A percentile compares a stretch with the other conserved stretches of the same genome.
phyloP scores from a whole-genome alignment of 331 rosid species.

The Rosa hybrid region DNA sequence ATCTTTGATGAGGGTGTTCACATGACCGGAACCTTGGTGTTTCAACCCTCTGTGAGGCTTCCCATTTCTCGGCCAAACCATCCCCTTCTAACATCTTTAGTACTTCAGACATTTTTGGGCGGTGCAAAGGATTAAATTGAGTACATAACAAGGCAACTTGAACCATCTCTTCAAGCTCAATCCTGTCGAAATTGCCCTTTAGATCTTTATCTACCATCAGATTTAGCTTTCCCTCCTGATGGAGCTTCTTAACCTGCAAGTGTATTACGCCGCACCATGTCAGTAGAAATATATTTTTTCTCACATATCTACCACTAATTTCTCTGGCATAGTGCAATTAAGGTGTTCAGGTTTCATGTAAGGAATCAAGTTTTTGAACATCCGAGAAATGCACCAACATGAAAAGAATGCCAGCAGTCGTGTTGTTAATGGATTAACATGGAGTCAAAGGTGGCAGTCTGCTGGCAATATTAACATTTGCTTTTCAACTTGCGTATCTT shows the following conservation, averaged over 20 bases:
- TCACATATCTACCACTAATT: not conserved
- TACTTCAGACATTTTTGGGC: conserved; percentile 95
- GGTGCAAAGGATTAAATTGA: conserved; percentile 82
- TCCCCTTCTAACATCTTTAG: conserved; percentile 97
- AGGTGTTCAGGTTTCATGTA: not conserved
- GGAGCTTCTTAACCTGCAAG: conserved; percentile 89
- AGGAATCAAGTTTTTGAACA: not conserved
- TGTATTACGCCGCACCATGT: not conserved
- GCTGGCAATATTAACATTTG: not conserved
- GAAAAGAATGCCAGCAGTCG: not conserved
- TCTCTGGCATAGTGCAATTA: not conserved
- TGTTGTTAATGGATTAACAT: not conserved
- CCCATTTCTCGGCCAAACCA: conserved; percentile 98
- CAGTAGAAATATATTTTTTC: not conserved
- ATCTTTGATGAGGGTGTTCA: conserved; percentile 76
- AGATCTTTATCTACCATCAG: conserved; percentile 91
- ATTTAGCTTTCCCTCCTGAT: conserved; percentile 74
- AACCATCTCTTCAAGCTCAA: conserved; percentile 93
- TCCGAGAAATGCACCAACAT: not conserved
- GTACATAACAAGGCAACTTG: conserved; percentile 91
- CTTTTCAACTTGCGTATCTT: not conserved
- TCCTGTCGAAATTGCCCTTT: conserved; percentile 59
- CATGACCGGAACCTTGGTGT: conserved; percentile 61
- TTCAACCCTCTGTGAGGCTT: conserved; percentile 79
- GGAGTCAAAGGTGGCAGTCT: not conserved